Base-by-base conservation (phyloP, 1,284 basidiomycete species). In the Anthracocystis panici-leucophaei region DNA sequence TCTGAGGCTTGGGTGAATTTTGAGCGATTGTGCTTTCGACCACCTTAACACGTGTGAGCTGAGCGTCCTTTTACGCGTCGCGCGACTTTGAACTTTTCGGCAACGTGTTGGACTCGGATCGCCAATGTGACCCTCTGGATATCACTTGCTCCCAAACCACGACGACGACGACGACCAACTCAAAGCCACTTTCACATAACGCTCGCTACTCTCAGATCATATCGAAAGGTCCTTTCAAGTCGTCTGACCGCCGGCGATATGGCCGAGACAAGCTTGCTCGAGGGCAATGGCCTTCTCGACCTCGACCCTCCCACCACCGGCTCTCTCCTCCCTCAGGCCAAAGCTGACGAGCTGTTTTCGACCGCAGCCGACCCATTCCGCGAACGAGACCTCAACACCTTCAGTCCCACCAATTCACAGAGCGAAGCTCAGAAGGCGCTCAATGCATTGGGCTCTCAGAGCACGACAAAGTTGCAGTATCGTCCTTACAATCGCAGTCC, bases 351-450 rank as follows among this genome's bases (percentile, higher is more conserved):
- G 12, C 72, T 75, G 35, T 70, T 70, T 40, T 46, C 60, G 5
- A 25, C 23, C 35, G 53, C 60, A 18, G n/a, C 33, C 20, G 40
- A 54, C 21, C 62, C 66, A 1, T 63, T 70, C 20, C 55, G 48
- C 31, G 61, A 70, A 44, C 55, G 58, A 10, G 59, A 70, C 25
- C 35, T 61, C 56, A 70, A 70, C 42, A 40, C 61, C 1, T 31
- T 64, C 48, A 61, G 64, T 48, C 49, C 60, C 0, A 16, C 54
- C 20, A 48, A 42, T 35, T 70, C 66, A 2, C 72, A 75, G 27
- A 64, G 44, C 42, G 67, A 70, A 33, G 73, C 67, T 4, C 73
- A 75, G 31, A 67, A 67, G 38, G 73, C 73, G 18, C 73, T 75
- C 50, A 67, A 75, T 42, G 60, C 64, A 18, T 64, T 60, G 60